Evolutionary conservation across 176 grass and related monocot species (phyloP), one percentile per base, ranked within the genome.

Genomic region (Zea luxurians): DNA sequence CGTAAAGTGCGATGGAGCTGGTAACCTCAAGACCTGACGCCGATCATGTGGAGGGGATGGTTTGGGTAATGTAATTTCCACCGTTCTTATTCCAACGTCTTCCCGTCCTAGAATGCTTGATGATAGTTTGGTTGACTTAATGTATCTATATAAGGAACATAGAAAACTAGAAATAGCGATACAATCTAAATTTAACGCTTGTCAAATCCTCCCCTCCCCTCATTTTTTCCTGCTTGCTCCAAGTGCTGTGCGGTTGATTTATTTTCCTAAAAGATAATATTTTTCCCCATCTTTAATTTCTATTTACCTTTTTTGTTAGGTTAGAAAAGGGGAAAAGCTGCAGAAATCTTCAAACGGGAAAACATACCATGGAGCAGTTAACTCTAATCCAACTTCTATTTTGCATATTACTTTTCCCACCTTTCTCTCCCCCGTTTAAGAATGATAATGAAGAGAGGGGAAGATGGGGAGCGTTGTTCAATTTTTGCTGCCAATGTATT

Each of bases 401-500:
- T 61, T 13, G 15, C 63, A 69, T 40, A 43, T 57, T 62, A 34
- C 61, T n/a, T 16, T 37, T 37, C 70, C 80, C 54, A 60, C 70
- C 76, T 83, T 80, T 73, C 86, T 83, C 75, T 75, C 81, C 76
- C 75, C 86, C 75, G 48, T 88, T 53, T 46, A 61, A 68, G 35
- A 68, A 78, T 72, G 35, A 50, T 43, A 83, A 74, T 74, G 75
- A 61, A 68, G 75, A 40, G 75, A 79, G 75, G 70, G 75, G 62
- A 75, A 88, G 81, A 64, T 88, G 75, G 81, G 85, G 70, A 15
- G 43, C 8, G 68, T 44, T 61, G 13, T 53, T 68, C 2, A 21
- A 34, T 50, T 47, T 63, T n/a, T 41, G 10, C 38, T 35, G 37
- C 44, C 61, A 43, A 68, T 68, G 17, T 61, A 53, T 68, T 62